Evolutionary conservation across 2,329 filamentous ascomycete genomes (phyloP), one percentile per base, ranked within the genome.

Genomic region (Aspergillus candidus): DNA sequence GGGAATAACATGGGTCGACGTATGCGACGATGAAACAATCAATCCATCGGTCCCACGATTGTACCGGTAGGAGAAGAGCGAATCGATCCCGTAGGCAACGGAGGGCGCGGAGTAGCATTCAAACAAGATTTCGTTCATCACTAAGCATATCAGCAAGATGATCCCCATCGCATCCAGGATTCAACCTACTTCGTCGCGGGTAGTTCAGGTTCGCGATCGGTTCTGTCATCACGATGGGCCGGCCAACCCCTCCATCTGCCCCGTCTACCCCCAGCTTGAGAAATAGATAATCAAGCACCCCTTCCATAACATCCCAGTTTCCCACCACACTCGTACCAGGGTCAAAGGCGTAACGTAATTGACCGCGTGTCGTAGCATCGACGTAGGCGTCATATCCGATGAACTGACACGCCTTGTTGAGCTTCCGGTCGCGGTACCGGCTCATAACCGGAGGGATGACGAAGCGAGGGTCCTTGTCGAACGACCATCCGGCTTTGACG

Each of bases 281-380:
- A 65, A 98, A 98, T 34, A 90, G 78, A 66, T 96, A 96, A 70
- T 98, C 93, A 37, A 98, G 71, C 4, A 96, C 76, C 46, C 91
- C 89, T 67, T 98, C 93, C 81, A 95, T 89, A 30, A 89, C 90
- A 67, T 98, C 93, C 89, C 94, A 98, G 63, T 97, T 97, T 66
- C 88, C 90, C 48, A 97, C 82, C 38, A 98, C 84, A 52, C 90
- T 91, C 35, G 84, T 91, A 17, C 90, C 90, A 2, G 84, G 79
- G 65, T 98, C 93, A 58, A 96, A 97, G 1, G 90, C 84, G 64
- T 88, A 86, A 63, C 91, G 84, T 47, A 94, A 84, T 64, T 97
- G 93, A 10, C 89, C 88, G 44, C 88, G 80, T 15, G 93, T 89
- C 1, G 89, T 95, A 18, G 91, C 93, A 68, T 98, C 93, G 51